Evolutionary conservation across 257 asterid genomes (phyloP), one percentile per base, ranked within the genome.

Genomic region (Leonotis leonurus): DNA sequence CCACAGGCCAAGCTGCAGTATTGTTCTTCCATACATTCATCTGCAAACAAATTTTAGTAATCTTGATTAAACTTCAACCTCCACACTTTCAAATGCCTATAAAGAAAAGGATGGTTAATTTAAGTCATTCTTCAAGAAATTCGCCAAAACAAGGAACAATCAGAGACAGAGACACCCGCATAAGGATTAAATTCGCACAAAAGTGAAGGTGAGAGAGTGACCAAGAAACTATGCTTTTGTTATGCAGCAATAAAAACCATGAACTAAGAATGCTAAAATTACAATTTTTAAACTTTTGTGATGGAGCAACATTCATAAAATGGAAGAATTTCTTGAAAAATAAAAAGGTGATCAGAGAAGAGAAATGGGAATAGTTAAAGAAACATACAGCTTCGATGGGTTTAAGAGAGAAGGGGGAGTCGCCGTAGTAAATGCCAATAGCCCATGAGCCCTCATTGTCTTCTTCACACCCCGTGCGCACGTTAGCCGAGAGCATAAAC

Each of bases 381-480:
- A 26, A 56, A 33, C 88, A 57, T 72, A 93, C 99, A 73, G 73
- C 83, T 85, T 93, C 99, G 67, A 93, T 81, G 70, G 99, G 97
- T 68, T 81, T 83, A 64, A 93, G 99, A 39, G 87, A 69, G 56
- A 93, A 87, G 16, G 99, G 99, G 16, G 96, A 89, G 56, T 89
- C 89, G 6, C 99, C 99, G 54, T 82, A 82, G 80, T 73, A 89
- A 71, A 89, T 80, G 37, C 99, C 99, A 33, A 93, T 39, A 30
- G 97, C 77, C 99, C 99, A 93, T 0, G 97, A 87, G 16, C 99
- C 99, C 73, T 89, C 99, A 63, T 74, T 79, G 73, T 93, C 99
- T 27, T 82, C 85, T 21, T 54, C 71, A 55, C 97, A 93, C 0
- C 75, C 80, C 57, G 73, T 16, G 68, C 80, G 92, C 75, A 77